phyloP scores from a whole-genome alignment of 768 basidiomycete genomes.

The Mycena filopes region DNA sequence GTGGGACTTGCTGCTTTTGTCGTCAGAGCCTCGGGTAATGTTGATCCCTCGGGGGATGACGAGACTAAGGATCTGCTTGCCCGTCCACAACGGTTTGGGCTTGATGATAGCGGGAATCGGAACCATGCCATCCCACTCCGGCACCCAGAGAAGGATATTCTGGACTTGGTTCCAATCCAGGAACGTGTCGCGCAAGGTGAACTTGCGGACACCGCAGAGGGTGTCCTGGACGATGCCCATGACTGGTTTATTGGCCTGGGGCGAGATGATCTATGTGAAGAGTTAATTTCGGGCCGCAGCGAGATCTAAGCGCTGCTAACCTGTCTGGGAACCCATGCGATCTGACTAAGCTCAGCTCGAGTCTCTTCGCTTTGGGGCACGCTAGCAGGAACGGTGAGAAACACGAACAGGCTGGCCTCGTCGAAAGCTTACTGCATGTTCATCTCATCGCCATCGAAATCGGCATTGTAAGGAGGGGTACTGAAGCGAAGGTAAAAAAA shows the following conservation, averaged over 20 bases:
- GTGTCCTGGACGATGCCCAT: conserved; percentile 99
- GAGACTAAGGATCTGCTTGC: conserved; percentile 95
- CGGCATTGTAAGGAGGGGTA: conserved; percentile 98
- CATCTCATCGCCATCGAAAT: conserved; percentile 99
- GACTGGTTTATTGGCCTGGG: conserved; percentile 99
- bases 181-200: conserved; percentile 95
- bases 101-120: conserved; percentile 96
- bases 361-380: conserved; percentile 99
- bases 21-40: conserved; percentile 83
- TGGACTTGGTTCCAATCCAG: conserved; percentile 96
- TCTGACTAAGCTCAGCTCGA: conserved; percentile 96
- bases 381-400: conserved; percentile 52
- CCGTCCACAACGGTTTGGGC: conserved; percentile 97
- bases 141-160: conserved; percentile 97
- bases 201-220: conserved; percentile 96
- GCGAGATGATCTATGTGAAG: conserved; percentile 87
- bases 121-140: conserved; percentile 94
- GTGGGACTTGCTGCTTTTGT: conserved; percentile 68
- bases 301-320: conserved; percentile 50
- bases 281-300: conserved; percentile 5
- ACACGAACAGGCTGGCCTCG: background rate
- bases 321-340: conserved; percentile 98
- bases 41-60: conserved; percentile 96
- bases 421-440: conserved; percentile 93
- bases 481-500: conserved; percentile 51